Percentiles rank a stretch among this genome's conserved stretches.
phyloP scores from a whole-genome alignment of 352 stramenopile species.

The Globisporangium polare region DNA sequence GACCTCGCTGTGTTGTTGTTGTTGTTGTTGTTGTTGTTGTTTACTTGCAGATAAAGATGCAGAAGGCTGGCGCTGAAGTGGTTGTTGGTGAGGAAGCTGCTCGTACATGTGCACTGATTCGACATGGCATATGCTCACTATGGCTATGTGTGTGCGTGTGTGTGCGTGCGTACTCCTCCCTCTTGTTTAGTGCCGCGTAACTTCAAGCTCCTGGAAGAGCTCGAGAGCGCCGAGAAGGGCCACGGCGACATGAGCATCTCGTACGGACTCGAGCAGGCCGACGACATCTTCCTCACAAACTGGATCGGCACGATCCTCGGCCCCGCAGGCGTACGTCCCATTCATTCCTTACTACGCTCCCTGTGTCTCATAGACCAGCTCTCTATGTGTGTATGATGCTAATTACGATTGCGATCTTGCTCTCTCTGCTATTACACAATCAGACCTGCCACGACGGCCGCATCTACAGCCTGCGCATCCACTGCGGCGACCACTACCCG shows the following conservation, averaged over 20 bases:
- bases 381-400: neutral
- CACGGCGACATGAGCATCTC: slow-evolving; percentile 93
- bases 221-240: slow-evolving; percentile 91
- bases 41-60: slow-evolving; percentile 33
- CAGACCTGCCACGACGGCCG: slow-evolving; percentile 95
- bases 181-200: slow-evolving; percentile 78
- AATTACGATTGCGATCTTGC: neutral
- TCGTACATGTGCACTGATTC: neutral
- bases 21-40: neutral
- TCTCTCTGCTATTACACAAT: neutral
- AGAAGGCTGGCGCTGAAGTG: slow-evolving; percentile 74
- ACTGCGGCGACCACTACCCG: slow-evolving; percentile 95
- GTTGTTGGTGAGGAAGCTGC: slow-evolving; percentile 48
- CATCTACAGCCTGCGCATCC: slow-evolving; percentile 95
- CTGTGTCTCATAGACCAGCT: neutral
- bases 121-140: neutral
- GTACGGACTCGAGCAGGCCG: slow-evolving; percentile 93
- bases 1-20: neutral
- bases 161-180: too few relatives aligned
- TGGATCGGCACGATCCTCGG: slow-evolving; percentile 98
- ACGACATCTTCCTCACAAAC: slow-evolving; percentile 98
- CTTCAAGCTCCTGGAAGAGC: slow-evolving; percentile 93
- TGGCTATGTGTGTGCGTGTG: neutral
- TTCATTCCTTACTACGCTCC: neutral
- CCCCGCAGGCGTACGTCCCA: slow-evolving; percentile 86